A percentile compares a stretch with the other conserved stretches of the same genome.
Conservation (phyloP, 1,139 yeast genomes). For the Yamadazyma membranifaciens region DNA sequence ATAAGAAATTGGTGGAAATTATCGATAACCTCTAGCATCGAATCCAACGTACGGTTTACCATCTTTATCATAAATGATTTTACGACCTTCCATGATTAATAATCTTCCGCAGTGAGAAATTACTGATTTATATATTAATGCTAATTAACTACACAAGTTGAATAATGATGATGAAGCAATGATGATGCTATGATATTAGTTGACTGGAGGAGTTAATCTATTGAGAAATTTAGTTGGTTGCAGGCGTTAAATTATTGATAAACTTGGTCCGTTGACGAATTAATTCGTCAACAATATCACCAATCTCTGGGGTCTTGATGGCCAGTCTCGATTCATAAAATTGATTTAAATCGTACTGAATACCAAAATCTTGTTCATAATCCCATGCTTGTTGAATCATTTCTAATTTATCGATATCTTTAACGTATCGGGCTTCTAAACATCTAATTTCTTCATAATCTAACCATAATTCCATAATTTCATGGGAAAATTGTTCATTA, state of each 20-base stretch:
- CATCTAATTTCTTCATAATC: constrained; percentile 87
- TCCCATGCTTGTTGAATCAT: constrained; percentile 89
- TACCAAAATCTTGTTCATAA: constrained; percentile 68
- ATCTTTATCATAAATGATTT: constrained; percentile 75
- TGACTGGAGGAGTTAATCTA: background rate
- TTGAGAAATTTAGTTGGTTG: constrained; percentile 17
- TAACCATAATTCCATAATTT: constrained; percentile 74
- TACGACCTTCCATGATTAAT: constrained; percentile 45
- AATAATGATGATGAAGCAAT: no score
- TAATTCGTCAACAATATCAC: constrained; percentile 67
- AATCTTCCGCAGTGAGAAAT: background rate
- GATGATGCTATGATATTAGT: no score
- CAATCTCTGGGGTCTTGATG: constrained; percentile 72
- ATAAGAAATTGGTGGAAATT: no score
- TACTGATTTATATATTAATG: no score
- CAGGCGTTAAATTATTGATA: constrained; percentile 4
- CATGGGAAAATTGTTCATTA: constrained; percentile 61
- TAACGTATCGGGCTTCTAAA: constrained; percentile 83
- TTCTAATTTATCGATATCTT: constrained; percentile 93
- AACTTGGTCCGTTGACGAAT: constrained; percentile 50
- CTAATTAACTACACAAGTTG: background rate
- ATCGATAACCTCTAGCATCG: constrained; percentile 5
- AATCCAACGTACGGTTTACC: constrained; percentile 75
- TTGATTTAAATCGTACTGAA: constrained; percentile 59
- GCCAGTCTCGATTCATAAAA: constrained; percentile 63